Evolutionary conservation across 2,329 filamentous ascomycete species (phyloP), one percentile per base, ranked within the genome.

Genomic region (Aschersonia sp.): DNA sequence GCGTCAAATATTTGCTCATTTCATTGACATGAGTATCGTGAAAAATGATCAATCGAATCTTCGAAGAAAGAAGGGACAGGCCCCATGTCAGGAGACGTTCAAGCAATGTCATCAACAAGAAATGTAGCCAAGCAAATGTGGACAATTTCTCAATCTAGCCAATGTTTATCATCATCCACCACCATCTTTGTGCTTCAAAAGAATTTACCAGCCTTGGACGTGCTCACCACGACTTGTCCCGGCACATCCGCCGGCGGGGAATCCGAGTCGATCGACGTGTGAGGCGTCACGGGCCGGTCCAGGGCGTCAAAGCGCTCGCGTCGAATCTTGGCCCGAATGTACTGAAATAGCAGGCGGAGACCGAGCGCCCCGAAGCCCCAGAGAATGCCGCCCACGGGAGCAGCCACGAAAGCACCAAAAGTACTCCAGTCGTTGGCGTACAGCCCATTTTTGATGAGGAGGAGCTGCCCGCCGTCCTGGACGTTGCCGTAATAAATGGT

Each of bases 381-480:
- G 35, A 89, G 64, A 20, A 91, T 58, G 29, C 84, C 84, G 1
- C 86, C 86, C 2, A 89, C 65, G 0, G 86, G 86, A 0, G 86
- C 85, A 7, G 83, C 84, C 4, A 91, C 81, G 57, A 91, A 92
- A 4, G 85, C 85, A 56, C 85, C 86, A 62, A 92, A 92, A 2
- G 77, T 84, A 52, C 79, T 83, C 87, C 87, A 92, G 61, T 91
- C 85, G 45, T 80, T 73, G 1, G 72, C 77, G 62, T 89, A 92
- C 28, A 92, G 69, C 0, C 86, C 86, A 53, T 82, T 71, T 59
- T 86, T 73, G 9, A 92, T 66, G 30, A 91, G 68, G 45, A 92
- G 74, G 48, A 92, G 74, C 50, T 82, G 71, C 1, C 73, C 82
- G 4, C 83, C 86, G 5, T 72, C 58, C 47, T 71, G 60, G 1